Base-by-base conservation (phyloP, 1,284 basidiomycete species). In the Mycena sp. region DNA sequence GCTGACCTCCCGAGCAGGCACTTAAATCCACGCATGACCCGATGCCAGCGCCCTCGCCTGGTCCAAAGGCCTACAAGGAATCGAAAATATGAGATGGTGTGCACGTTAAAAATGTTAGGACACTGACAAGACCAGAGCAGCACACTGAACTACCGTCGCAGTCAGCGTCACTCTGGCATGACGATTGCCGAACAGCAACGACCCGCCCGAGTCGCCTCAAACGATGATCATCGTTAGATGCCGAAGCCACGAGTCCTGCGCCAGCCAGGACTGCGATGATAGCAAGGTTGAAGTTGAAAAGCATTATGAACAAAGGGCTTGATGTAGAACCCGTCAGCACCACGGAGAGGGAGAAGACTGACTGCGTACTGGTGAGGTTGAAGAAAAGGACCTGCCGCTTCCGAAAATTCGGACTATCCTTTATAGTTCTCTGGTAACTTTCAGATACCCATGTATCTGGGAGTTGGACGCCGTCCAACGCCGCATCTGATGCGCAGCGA, bases 111-210 rank as follows among this genome's bases (percentile, higher is more conserved):
- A n/a, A n/a, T n/a, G n/a, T n/a, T n/a, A n/a, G n/a, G n/a, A n/a
- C 21, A 43, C 38, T 30, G n/a, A 54, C 52, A 41, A 54, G 41
- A 32, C 52, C 52, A n/a, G 38, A 29, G 38, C 52, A 54, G 52
- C 52, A 54, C 52, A 54, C 52, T 3, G n/a, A 21, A 2, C 25
- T 29, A 17, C 52, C 52, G n/a, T 6, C 17, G 21, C 52, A 54
- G 11, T 43, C 38, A 40, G 4, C 4, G 17, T 54, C 52, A n/a
- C 37, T 53, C 56, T 19, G 17, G 29, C 48, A 49, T 32, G 48
- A 49, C 2, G 30, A 37, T n/a, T 37, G 32, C 5, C 49, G 30
- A 11, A 14, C 49, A 38, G 35, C 32, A 4, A 51, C 21, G 16
- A 51, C 49, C 17, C 49, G 32, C 6, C 49, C 32, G 32, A 51